Percentiles rank a stretch among this genome's conserved stretches.
These are phyloP conservation scores for Sanghuangporus baumii DNA, from an alignment of 1,284 basidiomycete species.

Conservation along the genomic window DNA sequence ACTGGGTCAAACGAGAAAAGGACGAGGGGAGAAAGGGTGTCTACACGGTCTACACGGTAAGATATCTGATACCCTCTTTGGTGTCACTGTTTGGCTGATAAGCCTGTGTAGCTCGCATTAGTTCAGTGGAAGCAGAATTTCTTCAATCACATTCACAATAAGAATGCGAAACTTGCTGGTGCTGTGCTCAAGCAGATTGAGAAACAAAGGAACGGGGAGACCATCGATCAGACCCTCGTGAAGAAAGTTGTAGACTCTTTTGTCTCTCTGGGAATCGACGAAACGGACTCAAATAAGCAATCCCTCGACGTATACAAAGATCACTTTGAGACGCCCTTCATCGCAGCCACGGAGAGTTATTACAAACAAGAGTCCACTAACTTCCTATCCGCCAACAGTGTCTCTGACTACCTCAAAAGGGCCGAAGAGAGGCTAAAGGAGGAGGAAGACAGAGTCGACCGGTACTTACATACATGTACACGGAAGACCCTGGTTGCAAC, in stretches of 20 bases:
- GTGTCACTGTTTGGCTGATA: conserved; percentile 3
- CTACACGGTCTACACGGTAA: conserved; percentile 92
- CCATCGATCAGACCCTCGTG: conserved; percentile 88
- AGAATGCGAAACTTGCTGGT: conserved; percentile 75
- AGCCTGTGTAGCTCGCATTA: conserved; percentile 71
- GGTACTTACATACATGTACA: conserved; percentile 57
- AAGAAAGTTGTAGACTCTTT: conserved; percentile 97
- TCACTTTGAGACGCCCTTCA: conserved; percentile 88
- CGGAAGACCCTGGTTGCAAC: conserved; percentile 82
- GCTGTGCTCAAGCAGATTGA: conserved; percentile 89
- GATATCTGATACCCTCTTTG: conserved; percentile 25
- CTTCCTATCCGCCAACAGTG: neutral
- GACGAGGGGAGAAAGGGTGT: conserved; percentile 96
- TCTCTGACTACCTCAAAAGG: conserved; percentile 69
- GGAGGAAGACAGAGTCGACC: conserved; percentile 93
- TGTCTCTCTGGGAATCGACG: conserved; percentile 93
- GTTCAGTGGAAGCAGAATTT: conserved; percentile 95
- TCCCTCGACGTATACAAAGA: conserved; percentile 94
- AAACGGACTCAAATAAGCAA: conserved; percentile 84
- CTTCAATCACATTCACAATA: conserved; percentile 83
- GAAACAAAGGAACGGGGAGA: conserved; percentile 91
- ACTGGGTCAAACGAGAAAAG: conserved; percentile 98
- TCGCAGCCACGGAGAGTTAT: conserved; percentile 85
- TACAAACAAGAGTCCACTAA: conserved; percentile 53
- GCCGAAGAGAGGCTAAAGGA: conserved; percentile 90